Base-by-base conservation (phyloP, 495 filamentous ascomycete genomes). In the Hypoxylon fuscum region DNA sequence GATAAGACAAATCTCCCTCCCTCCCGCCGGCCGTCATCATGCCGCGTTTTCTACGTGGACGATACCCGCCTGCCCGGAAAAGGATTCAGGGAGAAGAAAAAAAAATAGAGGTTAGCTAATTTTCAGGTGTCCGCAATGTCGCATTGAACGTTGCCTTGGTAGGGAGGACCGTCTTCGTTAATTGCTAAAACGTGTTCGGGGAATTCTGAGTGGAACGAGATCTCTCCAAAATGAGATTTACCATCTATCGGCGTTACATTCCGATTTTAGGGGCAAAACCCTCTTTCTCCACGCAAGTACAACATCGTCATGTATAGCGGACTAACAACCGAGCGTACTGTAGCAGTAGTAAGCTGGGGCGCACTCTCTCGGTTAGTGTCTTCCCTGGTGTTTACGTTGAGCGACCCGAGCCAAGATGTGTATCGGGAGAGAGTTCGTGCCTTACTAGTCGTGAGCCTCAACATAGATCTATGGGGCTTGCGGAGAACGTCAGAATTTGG, bases 141-240 rank as follows among this genome's bases (percentile, higher is more conserved):
- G 57, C 37, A 62, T 66, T 52, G 57, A 62, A 20, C 47, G 6
- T 23, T 48, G 56, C 41, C 51, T 61, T 46, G 55, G 56, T 58
- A 61, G 42, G 63, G 63, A 66, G 63, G 57, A 42, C 63, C 63
- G 63, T 62, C 63, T 54, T 49, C 35, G 52, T 66, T 66, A 66
- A 62, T 66, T 68, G 62, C 65, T 59, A 69, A 61, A 70, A 61
- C 66, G 56, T 64, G 58, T 68, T 68, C 66, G 62, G 68, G 58
- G 49, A 63, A 61, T 69, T 69, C 55, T 66, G 55, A 32, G 69
- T 71, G 62, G 61, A 62, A 66, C 66, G 44, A 69, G 52, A 71
- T 58, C 61, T 66, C 62, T 53, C 63, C 8, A 64, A 64, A 62
- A 59, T 50, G 55, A 71, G 65, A 64, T 66, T 66, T 69, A 58